Base-by-base conservation (phyloP, 805 yeast species). In the Schwanniomyces pseudopolymorphus region DNA sequence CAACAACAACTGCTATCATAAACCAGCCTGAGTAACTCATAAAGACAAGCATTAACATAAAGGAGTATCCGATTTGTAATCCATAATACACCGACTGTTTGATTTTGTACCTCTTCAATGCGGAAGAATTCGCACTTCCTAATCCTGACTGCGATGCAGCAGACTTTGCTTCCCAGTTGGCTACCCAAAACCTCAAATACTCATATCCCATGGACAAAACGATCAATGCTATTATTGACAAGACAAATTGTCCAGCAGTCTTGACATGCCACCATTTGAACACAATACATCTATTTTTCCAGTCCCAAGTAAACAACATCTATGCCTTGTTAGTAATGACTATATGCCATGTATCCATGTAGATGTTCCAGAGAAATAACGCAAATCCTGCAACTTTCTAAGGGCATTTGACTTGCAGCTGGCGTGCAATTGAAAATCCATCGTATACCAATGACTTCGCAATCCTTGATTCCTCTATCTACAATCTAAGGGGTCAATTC, bases 1-100 rank as follows among this genome's bases (percentile, higher is more conserved):
- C 96, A 1, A 75, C 52, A 1, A 80, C 82, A 8, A 86, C 87
- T 3, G 92, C 82, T 6, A 80, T 40, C 94, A 87, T 87, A 27
- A 83, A 77, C 91, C 91, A 88, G 10, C 92, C 88, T 60, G 87
- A 87, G 63, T 85, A 88, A 5, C 92, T 86, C 96, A 88, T 88
- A 55, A 87, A 88, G 0, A 89, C 79, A 54, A 87, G 76, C 96
- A 88, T 87, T 56, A 83, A 67, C 70, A 83, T 67, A 57, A 85
- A 84, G 3, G 89, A 83, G 57, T 81, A 85, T 1, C 83, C 83
- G 4, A 85, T 87, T 57, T 84, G 87, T 8, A 79, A 49, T 1
- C 84, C 90, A 58, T 86, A 86, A 31, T 76, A 53, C 13, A 74
- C 49, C 7, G 83, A 67, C 51, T 66, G 69, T 42, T 63, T 65